A percentile compares a stretch with the other conserved stretches of the same genome.
phyloP scores from a whole-genome alignment of 306 rosid genomes.

The Corylus avellana region DNA sequence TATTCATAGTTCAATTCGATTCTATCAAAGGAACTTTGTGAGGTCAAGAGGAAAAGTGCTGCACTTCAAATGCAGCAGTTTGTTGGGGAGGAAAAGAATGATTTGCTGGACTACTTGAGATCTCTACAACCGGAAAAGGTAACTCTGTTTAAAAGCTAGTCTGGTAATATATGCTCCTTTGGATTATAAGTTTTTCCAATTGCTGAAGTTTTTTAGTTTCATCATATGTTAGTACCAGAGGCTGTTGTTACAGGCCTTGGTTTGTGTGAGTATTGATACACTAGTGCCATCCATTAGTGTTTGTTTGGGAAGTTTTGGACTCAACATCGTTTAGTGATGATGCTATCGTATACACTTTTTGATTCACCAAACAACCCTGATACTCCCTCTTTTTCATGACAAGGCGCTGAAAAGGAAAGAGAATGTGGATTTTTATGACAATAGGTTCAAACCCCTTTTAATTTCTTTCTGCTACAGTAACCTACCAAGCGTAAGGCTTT shows the following conservation, averaged over 20 bases:
- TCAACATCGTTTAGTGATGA: too few relatives aligned
- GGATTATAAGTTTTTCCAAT: not conserved
- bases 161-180: not conserved
- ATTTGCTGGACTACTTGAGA: slow-evolving; percentile 88
- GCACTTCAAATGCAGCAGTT: slow-evolving; percentile 96
- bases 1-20: slow-evolving; percentile 20
- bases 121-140: slow-evolving; percentile 97
- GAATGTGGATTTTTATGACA: not conserved
- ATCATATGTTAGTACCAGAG: not conserved
- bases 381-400: not conserved
- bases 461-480: not conserved
- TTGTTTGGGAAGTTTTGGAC: slow-evolving; percentile 8
- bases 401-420: not conserved
- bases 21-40: slow-evolving; percentile 72
- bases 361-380: not conserved
- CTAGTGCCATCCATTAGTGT: slow-evolving; percentile 19
- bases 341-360: not conserved
- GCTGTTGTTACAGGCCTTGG: slow-evolving; percentile 19
- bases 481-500: not conserved
- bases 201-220: not conserved
- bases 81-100: slow-evolving; percentile 95
- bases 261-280: slow-evolving; percentile 12
- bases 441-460: not conserved
- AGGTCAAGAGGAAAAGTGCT: slow-evolving; percentile 84
- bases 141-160: not conserved